phyloP scores from a whole-genome alignment of 192 early-diverging fungal genomes.

The Pilaira anomala region DNA sequence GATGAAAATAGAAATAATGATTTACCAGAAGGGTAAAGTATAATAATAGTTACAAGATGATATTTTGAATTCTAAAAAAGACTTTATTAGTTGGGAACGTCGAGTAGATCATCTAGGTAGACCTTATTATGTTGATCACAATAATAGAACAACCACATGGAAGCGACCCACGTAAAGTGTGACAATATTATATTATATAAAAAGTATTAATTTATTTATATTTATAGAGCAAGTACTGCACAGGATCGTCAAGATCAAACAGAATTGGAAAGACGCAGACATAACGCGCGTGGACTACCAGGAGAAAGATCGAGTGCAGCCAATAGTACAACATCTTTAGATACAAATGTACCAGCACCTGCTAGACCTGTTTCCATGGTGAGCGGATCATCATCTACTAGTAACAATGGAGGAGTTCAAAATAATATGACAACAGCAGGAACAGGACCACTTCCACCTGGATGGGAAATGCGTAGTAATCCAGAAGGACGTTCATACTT shows the following conservation, averaged over 20 bases:
- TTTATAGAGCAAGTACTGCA: constrained; percentile 20
- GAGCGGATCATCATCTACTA: background rate
- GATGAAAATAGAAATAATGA: background rate
- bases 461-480: constrained; percentile 77
- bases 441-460: constrained; percentile 76
- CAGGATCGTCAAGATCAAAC: constrained; percentile 54
- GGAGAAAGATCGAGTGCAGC: constrained; percentile 48
- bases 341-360: background rate
- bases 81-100: constrained; percentile 82
- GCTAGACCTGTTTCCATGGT: constrained; percentile 23
- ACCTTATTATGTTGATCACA: constrained; percentile 98
- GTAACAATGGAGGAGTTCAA: constrained; percentile 17
- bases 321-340: constrained; percentile 16
- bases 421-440: constrained; percentile 59
- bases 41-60: constrained; percentile 63
- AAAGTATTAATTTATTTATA: background rate
- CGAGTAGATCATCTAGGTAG: constrained; percentile 90
- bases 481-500: constrained; percentile 80
- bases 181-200: background rate
- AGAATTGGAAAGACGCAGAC: constrained; percentile 72
- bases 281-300: constrained; percentile 81
- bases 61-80: constrained; percentile 37
- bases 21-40: constrained; percentile 11
- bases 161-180: constrained; percentile 48
- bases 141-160: constrained; percentile 95